Conservation (phyloP, 495 filamentous ascomycete genomes). For the Parathielavia appendiculata region DNA sequence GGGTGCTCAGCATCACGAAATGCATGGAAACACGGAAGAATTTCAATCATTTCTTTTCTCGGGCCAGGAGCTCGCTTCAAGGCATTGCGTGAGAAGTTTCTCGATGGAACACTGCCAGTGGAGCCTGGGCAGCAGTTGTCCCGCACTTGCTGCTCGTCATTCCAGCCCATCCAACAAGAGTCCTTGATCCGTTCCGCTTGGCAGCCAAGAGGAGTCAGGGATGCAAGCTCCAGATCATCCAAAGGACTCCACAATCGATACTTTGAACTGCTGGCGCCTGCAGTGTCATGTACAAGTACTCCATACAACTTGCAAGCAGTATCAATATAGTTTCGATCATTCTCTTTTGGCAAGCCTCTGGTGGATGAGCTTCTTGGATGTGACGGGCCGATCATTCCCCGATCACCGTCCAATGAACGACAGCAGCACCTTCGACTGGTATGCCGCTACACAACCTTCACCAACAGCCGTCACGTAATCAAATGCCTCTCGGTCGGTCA, state of each 20-base stretch:
- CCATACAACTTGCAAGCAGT: too few relatives aligned
- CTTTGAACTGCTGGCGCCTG: too few relatives aligned
- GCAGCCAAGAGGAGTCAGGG: slow-evolving; percentile 8
- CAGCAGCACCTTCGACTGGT: too few relatives aligned
- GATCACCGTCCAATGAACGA: too few relatives aligned
- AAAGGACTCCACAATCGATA: too few relatives aligned
- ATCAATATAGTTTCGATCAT: too few relatives aligned
- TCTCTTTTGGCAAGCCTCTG: too few relatives aligned
- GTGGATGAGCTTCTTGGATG: too few relatives aligned
- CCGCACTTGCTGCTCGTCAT: slow-evolving; percentile 20
- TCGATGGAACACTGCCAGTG: slow-evolving; percentile 14
- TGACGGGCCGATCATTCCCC: too few relatives aligned
- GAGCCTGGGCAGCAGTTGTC: slow-evolving; percentile 16
- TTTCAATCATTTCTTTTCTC: slow-evolving; percentile 21
- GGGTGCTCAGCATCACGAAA: slow-evolving; percentile 10
- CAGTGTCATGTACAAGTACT: too few relatives aligned
- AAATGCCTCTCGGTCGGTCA: slow-evolving; percentile 16
- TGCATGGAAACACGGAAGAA: slow-evolving; percentile 21
- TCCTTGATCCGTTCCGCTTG: too few relatives aligned
- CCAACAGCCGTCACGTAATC: slow-evolving; percentile 26
- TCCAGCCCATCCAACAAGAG: slow-evolving; percentile 11
- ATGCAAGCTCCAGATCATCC: not conserved
- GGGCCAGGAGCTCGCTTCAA: slow-evolving; percentile 10
- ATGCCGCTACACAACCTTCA: not conserved
- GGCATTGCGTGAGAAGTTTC: slow-evolving; percentile 12